Conservation (phyloP, 371 early-diverging fungal species). For the Zychaea mexicana region DNA sequence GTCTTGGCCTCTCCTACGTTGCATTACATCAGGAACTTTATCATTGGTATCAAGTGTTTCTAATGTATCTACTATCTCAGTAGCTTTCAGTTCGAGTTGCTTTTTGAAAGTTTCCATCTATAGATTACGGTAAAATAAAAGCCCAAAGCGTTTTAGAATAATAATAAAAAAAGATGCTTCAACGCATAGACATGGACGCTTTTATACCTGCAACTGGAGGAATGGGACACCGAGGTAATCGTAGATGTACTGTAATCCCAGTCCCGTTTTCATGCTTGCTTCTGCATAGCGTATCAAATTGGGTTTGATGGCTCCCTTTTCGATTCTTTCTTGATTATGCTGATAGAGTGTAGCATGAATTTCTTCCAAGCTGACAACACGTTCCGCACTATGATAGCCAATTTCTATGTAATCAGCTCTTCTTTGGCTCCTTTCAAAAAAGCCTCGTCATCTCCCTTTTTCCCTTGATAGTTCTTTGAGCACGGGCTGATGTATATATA, state of each 20-base stretch:
- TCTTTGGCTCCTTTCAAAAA: too few species aligned
- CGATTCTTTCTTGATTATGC: slow-evolving; percentile 45
- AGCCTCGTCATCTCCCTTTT: neutral
- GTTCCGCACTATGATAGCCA: slow-evolving; percentile 18
- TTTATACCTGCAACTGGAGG: slow-evolving; percentile 58
- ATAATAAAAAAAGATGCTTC: neutral
- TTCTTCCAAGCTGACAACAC: slow-evolving; percentile 33
- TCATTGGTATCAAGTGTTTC: slow-evolving; percentile 29
- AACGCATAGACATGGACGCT: neutral
- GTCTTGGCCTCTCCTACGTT: slow-evolving; percentile 42
- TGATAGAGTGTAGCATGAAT: slow-evolving; percentile 48
- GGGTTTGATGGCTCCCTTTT: slow-evolving; percentile 48
- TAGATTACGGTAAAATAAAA: neutral
- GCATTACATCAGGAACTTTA: slow-evolving; percentile 41
- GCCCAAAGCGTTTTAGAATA: neutral
- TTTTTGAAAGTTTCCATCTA: slow-evolving; percentile 61
- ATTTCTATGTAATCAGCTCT: neutral
- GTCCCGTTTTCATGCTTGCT: slow-evolving; percentile 60
- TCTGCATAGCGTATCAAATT: slow-evolving; percentile 66
- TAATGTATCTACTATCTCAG: slow-evolving; percentile 48
- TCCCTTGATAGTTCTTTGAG: neutral
- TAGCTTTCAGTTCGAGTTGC: slow-evolving; percentile 58
- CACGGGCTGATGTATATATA: too few species aligned
- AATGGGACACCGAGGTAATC: slow-evolving; percentile 67
- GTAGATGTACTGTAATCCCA: slow-evolving; percentile 65